Evolutionary conservation across 192 early-diverging fungal genomes (phyloP), one percentile per base, ranked within the genome.

Genomic region (Mortierella antarctica): DNA sequence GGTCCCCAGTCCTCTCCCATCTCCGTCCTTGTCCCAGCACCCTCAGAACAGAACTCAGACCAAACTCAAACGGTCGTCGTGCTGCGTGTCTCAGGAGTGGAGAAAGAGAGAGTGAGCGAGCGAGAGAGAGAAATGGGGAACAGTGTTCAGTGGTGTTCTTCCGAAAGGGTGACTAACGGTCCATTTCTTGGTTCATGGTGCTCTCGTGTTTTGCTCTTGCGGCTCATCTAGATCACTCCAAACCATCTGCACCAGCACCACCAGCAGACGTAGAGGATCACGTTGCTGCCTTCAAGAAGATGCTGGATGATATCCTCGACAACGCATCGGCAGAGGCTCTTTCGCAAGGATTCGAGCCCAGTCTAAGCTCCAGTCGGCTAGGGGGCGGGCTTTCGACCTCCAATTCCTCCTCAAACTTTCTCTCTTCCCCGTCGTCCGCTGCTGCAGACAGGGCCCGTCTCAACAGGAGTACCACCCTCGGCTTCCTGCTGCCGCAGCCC

Each of bases 221-320:
- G 31, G 31, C 31, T 31, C 31, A 31, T 64, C 40, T 66, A 65
- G 58, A 49, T 45, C 47, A 47, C 44, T 42, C 49, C 52, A 60
- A 70, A 48, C 41, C 67, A 69, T 18, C 64, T 21, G 23, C 17
- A 63, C 12, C 60, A 20, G 21, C 60, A 67, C 40, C 40, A 41
- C 46, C 51, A 48, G 49, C n/a, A 13, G 66, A 64, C 48, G 70
- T 71, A 50, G 76, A 80, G 63, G 77, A 80, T 39, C 77, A 67
- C 59, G 55, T 80, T 44, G 77, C 77, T 2, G 64, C 70, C 17
- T 80, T 80, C 52, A 80, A 80, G 55, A 80, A 58, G 68, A 80
- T 80, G 77, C 31, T 80, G 21, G 77, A 80, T 64, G 77, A 80
- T 45, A 80, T 80, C 65, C 77, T 80, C n/a, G 77, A 80, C 18